Evolutionary conservation across 176 grass and related monocot species (phyloP).

Genomic region (Juncus effusus): DNA sequence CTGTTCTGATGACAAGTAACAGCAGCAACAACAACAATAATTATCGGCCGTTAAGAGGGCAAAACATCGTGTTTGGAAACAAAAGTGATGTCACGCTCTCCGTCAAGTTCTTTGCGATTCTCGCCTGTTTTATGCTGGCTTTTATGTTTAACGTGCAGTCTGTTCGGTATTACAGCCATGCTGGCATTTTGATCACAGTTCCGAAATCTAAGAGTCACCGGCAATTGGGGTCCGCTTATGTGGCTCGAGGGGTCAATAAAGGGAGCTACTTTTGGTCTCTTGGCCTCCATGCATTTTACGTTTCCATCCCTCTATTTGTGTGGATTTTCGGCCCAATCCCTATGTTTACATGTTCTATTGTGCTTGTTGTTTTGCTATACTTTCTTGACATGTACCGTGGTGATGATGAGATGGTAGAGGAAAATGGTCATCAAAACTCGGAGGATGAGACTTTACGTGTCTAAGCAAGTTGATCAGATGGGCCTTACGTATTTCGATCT

Average conservation of each 20-base stretch:
- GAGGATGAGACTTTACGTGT: no score
- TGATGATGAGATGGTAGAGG: neutral
- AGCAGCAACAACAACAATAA: neutral
- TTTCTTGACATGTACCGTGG: constrained; percentile 18
- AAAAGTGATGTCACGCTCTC: constrained; percentile 37
- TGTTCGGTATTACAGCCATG: constrained; percentile 24
- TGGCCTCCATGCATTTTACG: no score
- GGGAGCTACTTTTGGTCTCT: constrained; percentile 25
- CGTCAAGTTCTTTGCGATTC: constrained; percentile 70
- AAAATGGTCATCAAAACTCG: no score
- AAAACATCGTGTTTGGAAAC: constrained; percentile 60
- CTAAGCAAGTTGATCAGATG: no score
- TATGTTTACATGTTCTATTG: neutral
- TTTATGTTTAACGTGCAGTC: constrained; percentile 84
- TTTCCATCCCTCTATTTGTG: no score
- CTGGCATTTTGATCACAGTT: constrained; percentile 15
- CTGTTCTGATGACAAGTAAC: constrained; percentile 48
- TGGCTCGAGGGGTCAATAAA: neutral
- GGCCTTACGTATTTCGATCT: no score
- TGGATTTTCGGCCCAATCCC: no score
- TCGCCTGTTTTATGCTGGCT: constrained; percentile 76
- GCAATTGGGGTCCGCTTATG: neutral
- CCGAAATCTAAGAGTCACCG: neutral
- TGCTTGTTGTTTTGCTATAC: constrained; percentile 8
- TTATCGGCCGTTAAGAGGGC: neutral